phyloP scores from a whole-genome alignment of 2,329 filamentous ascomycete genomes.

The Apiospora saccharicola region DNA sequence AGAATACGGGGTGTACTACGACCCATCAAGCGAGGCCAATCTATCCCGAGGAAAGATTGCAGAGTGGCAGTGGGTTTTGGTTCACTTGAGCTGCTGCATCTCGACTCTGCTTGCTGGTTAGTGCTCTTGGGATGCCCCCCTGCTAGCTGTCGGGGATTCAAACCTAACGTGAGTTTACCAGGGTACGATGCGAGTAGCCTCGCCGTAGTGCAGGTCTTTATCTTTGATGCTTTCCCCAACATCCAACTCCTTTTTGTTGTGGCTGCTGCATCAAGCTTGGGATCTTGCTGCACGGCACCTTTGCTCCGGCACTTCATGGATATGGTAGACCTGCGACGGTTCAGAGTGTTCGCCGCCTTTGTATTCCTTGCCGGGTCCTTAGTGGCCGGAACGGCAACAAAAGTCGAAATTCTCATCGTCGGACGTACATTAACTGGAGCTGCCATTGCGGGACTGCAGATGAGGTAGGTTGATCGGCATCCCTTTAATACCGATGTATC shows the following conservation, averaged over 20 bases:
- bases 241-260: neutral
- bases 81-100: neutral
- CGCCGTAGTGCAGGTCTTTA: neutral
- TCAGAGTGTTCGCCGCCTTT: neutral
- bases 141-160: neutral
- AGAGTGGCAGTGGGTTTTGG: neutral
- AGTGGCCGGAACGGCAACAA: neutral
- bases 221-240: neutral
- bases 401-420: neutral
- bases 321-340: conserved; percentile 16
- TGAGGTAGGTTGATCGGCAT: neutral
- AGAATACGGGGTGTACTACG: conserved; percentile 10
- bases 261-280: conserved; percentile 1
- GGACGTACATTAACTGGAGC: neutral
- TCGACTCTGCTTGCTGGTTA: conserved; percentile 1
- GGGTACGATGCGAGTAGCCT: neutral
- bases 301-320: conserved; percentile 1
- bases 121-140: neutral
- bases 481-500: neutral
- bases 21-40: conserved; percentile 1
- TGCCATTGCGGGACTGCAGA: neutral
- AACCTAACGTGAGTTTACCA: neutral
- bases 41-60: neutral
- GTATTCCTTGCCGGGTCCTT: neutral
- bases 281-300: neutral